A percentile compares a stretch with the other conserved stretches of the same genome.
Conservation (phyloP, 2,329 filamentous ascomycete genomes). For the Fusarium phyllophilum region DNA sequence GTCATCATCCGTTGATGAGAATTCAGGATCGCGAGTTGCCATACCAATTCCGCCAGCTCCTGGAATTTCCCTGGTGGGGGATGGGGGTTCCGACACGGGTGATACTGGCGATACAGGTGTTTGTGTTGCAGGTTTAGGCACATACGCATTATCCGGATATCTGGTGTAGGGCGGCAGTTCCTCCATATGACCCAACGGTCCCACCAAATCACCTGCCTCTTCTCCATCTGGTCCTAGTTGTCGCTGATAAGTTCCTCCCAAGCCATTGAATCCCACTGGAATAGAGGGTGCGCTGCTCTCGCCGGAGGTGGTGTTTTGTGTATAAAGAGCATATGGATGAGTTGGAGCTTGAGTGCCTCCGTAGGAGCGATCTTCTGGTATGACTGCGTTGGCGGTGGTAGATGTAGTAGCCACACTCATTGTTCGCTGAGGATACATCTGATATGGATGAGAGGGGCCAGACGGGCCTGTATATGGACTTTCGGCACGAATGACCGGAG, state of each 20-base stretch:
- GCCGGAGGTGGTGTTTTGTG: slow-evolving; percentile 72
- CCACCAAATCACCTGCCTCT: slow-evolving; percentile 86
- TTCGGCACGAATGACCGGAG: slow-evolving; percentile 58
- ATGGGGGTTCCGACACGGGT: slow-evolving; percentile 17
- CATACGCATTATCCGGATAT: slow-evolving; percentile 80
- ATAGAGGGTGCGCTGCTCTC: slow-evolving; percentile 62
- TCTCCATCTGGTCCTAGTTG: slow-evolving; percentile 83
- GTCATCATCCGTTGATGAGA: slow-evolving; percentile 65
- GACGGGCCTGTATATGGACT: slow-evolving; percentile 76
- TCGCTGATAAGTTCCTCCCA: slow-evolving; percentile 73
- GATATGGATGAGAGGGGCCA: slow-evolving; percentile 85
- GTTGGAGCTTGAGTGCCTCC: slow-evolving; percentile 73
- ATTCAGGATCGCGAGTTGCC: slow-evolving; percentile 71
- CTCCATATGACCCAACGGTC: slow-evolving; percentile 88
- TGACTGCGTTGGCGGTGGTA: slow-evolving; percentile 65
- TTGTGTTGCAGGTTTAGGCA: slow-evolving; percentile 34
- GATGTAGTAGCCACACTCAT: slow-evolving; percentile 79
- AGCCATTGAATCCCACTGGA: slow-evolving; percentile 79
- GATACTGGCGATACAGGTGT: slow-evolving; percentile 15
- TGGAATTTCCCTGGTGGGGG: slow-evolving; percentile 49
- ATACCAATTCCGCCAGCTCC: slow-evolving; percentile 71
- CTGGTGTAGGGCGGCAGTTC: slow-evolving; percentile 91
- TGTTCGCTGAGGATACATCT: slow-evolving; percentile 80
- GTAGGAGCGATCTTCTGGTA: slow-evolving; percentile 57
- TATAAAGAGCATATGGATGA: slow-evolving; percentile 88